phyloP scores from a whole-genome alignment of 768 basidiomycete genomes.

The Ramaria sp. region DNA sequence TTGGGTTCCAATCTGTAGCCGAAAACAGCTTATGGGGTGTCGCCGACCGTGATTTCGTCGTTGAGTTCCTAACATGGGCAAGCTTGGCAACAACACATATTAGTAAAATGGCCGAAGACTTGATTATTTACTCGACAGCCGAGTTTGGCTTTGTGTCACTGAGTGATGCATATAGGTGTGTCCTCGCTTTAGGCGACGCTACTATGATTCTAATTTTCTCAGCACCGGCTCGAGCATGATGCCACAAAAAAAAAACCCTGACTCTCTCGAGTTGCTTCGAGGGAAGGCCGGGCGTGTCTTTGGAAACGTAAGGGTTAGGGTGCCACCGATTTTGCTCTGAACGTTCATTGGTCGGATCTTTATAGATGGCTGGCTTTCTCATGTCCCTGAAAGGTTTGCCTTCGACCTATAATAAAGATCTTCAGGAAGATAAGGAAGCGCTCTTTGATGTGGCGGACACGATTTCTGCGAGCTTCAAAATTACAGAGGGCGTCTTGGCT shows the following conservation, averaged over 20 bases:
- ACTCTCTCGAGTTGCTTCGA: conserved; percentile 88
- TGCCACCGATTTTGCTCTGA: neutral
- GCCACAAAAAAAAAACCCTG: conserved; percentile 99
- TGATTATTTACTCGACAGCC: conserved; percentile 92
- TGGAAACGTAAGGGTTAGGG: conserved; percentile 54
- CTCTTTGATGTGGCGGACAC: conserved; percentile 92
- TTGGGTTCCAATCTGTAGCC: conserved; percentile 78
- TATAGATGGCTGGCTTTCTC: conserved; percentile 90
- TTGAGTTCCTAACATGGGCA: conserved; percentile 95
- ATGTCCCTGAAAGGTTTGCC: conserved; percentile 97
- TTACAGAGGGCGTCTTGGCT: conserved; percentile 89
- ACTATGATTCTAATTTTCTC: conserved; percentile 5
- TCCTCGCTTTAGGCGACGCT: conserved; percentile 9
- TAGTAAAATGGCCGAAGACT: conserved; percentile 89
- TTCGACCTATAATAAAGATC: conserved; percentile 98
- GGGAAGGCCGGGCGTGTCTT: conserved; percentile 94
- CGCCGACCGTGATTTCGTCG: conserved; percentile 93
- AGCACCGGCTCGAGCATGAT: conserved; percentile 99
- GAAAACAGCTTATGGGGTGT: conserved; percentile 98
- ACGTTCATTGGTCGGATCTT: conserved; percentile 3
- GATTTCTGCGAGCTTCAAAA: conserved; percentile 76
- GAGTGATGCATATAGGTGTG: conserved; percentile 93
- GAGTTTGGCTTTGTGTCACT: conserved; percentile 96
- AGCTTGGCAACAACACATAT: conserved; percentile 89
- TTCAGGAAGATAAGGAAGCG: conserved; percentile 98